Evolutionary conservation across 352 stramenopile genomes (phyloP), one percentile per base, ranked within the genome.

Genomic region (Phytophthora nicotianae): DNA sequence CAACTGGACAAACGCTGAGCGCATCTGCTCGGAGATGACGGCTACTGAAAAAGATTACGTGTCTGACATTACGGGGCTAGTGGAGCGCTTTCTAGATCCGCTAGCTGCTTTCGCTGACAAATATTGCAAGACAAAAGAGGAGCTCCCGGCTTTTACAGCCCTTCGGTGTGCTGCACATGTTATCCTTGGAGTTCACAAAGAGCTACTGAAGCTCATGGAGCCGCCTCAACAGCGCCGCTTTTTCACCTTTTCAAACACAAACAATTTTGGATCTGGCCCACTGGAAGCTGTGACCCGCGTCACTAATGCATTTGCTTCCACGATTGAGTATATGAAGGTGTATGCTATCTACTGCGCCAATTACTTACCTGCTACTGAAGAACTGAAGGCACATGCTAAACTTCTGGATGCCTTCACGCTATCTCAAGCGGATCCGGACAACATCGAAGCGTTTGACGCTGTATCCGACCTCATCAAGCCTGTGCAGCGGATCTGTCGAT

Each of bases 401-500:
- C 10, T 83, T 68, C 50, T 75, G 17, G 43, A 75, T 48, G 43
- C 49, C 58, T 67, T 67, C 70, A 42, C 64, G 45, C 29, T 65
- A 41, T 33, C 50, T 45, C 48, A 71, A 42, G 24, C 33, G 32
- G 37, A 50, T 20, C 19, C 29, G 26, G 49, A 56, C 40, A 43
- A 47, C 14, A 32, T 56, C 11, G 1, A 10, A 41, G 50, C 23
- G 2, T 51, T 83, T 24, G 78, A 88, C 46, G 70, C 87, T 16
- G 65, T 79, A 33, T 88, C 78, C 7, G 65, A 83, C 14, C 68
- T 91, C 14, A 90, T 91, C 56, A 91, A 91, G 33, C 80, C 82
- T 21, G 80, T 89, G 20, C 82, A 91, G 40, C 79, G 82, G 17
- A 85, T 91, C 51, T 91, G 78, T 38, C 76, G 74, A 29, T 91